These are phyloP conservation scores for Chlorella variabilis DNA, from an alignment of 163 green algal species.

Conservation along the genomic window DNA sequence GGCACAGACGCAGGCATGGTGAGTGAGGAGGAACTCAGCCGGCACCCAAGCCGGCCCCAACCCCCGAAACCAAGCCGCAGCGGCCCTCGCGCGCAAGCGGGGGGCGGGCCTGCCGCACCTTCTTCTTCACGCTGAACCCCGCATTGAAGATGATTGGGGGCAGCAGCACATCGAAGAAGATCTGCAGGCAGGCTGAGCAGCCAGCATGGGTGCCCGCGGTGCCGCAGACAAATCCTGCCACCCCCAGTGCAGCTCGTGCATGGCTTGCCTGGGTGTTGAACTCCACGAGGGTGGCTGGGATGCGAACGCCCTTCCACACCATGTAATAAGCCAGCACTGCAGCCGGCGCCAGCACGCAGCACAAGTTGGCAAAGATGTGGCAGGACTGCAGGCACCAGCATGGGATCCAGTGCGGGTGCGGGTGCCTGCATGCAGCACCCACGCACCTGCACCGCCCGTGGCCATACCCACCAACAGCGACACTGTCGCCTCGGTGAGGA, in stretches of 20 bases:
- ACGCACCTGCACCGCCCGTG: constrained; percentile 10
- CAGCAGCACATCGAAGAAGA: constrained; percentile 75
- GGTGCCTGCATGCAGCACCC: too few species aligned
- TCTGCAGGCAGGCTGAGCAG: background rate
- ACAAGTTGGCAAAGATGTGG: background rate
- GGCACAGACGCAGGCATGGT: too few species aligned
- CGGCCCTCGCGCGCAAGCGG: too few species aligned
- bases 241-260: background rate
- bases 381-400: background rate
- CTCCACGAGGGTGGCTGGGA: constrained; percentile 6
- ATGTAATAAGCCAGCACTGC: background rate
- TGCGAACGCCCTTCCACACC: background rate
- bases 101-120: too few species aligned
- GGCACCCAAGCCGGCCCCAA: too few species aligned
- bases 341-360: too few species aligned
- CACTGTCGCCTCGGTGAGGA: constrained; percentile 41
- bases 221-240: background rate
- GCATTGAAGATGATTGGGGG: constrained; percentile 95
- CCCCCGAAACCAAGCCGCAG: too few species aligned
- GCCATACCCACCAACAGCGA: constrained; percentile 35
- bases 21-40: too few species aligned
- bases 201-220: background rate
- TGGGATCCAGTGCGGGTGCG: too few species aligned
- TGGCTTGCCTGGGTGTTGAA: constrained; percentile 14
- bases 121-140: constrained; percentile 86